These are phyloP conservation scores for Ceratobasidium theobromae DNA, from an alignment of 1,284 basidiomycete genomes.

Conservation along the genomic window DNA sequence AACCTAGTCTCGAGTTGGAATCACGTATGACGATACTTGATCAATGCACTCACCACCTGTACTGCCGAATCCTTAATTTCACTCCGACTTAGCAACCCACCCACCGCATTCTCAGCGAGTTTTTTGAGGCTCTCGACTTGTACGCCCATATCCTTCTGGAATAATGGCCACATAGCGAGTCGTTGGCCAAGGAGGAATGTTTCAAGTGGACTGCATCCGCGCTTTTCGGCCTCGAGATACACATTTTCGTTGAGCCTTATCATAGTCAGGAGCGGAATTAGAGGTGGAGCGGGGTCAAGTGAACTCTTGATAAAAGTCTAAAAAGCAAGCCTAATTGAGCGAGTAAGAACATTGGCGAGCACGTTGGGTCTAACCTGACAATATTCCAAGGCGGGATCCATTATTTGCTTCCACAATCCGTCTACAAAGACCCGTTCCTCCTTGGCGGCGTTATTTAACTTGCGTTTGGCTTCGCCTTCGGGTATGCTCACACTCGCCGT, in stretches of 20 bases:
- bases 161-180: conserved; percentile 86
- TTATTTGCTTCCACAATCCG: conserved; percentile 84
- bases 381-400: conserved; percentile 86
- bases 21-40: neutral
- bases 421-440: conserved; percentile 60
- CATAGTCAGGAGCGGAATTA: conserved; percentile 78
- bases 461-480: neutral
- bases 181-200: conserved; percentile 76
- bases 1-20: conserved; percentile 41
- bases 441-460: conserved; percentile 45
- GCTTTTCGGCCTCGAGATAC: conserved; percentile 67
- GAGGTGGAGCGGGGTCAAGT: conserved; percentile 69
- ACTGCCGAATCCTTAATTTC: conserved; percentile 72
- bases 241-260: conserved; percentile 84
- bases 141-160: conserved; percentile 84
- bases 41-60: conserved; percentile 52
- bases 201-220: conserved; percentile 76
- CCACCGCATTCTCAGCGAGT: conserved; percentile 66
- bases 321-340: too few relatives aligned
- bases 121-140: conserved; percentile 79
- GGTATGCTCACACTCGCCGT: conserved; percentile 7
- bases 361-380: conserved; percentile 56
- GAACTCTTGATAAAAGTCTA: conserved; percentile 39
- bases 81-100: conserved; percentile 64
- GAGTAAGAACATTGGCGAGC: neutral